These are phyloP conservation scores for Plasmodiophora brassicae DNA, from an alignment of 208 protist species.

Conservation along the genomic window DNA sequence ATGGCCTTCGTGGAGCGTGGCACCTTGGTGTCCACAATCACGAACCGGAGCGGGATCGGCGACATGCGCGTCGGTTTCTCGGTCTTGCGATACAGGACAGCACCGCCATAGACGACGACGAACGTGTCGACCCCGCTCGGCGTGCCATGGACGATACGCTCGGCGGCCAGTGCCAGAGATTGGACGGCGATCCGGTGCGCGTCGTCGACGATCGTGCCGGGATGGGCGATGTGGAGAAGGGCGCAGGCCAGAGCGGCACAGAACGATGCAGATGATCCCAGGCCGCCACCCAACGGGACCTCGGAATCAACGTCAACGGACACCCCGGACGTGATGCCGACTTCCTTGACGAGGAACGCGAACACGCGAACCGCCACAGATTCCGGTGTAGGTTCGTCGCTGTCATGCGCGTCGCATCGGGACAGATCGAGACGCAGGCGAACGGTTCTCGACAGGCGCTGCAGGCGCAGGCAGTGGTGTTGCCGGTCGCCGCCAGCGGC, in stretches of 20 bases:
- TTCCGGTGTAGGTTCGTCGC: no score
- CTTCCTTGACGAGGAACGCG: no score
- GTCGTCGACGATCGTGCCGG: background rate
- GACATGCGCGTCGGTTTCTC: background rate
- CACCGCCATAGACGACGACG: background rate
- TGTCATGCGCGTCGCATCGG: no score
- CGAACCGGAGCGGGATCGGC: background rate
- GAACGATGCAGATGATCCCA: constrained; percentile 6
- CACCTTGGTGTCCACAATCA: background rate
- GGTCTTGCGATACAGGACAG: background rate
- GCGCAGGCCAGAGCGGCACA: background rate
- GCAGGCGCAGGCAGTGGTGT: background rate
- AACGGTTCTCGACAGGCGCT: background rate
- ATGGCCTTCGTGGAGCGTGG: background rate
- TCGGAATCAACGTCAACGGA: background rate
- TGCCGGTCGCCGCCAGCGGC: background rate
- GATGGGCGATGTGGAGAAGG: background rate
- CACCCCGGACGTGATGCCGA: no score
- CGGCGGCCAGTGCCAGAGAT: background rate
- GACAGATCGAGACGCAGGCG: no score
- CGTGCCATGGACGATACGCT: background rate
- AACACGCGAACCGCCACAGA: no score
- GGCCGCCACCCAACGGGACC: background rate
- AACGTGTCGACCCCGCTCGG: constrained; percentile 9
- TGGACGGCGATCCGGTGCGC: background rate